Percentiles rank a stretch among this genome's conserved stretches.
These are phyloP conservation scores for Candolleomyces aberdarensis DNA, from an alignment of 768 basidiomycete genomes.

Conservation along the genomic window DNA sequence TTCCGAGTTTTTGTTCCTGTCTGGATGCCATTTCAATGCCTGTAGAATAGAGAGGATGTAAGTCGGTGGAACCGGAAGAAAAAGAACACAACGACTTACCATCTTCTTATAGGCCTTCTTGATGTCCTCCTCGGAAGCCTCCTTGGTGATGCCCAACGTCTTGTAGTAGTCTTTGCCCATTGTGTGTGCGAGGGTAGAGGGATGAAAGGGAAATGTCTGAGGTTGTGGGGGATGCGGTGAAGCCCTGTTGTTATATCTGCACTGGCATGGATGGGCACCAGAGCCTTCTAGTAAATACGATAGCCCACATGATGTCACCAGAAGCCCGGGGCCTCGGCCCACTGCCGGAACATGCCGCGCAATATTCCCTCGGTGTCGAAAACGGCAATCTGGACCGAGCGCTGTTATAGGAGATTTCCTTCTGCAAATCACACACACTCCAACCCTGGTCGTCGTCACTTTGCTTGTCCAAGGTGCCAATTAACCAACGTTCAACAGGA, in stretches of 20 bases:
- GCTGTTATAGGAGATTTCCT: no score
- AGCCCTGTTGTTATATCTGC: constrained; percentile 13
- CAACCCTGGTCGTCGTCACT: no score
- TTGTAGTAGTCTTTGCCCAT: constrained; percentile 94
- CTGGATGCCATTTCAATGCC: constrained; percentile 96
- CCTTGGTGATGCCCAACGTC: constrained; percentile 67
- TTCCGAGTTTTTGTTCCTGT: constrained; percentile 83
- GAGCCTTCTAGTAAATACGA: constrained; percentile 22
- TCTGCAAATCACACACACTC: no score
- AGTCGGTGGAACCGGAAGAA: neutral
- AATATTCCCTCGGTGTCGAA: no score
- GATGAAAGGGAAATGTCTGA: neutral
- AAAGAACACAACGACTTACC: constrained; percentile 35
- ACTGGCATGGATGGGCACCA: constrained; percentile 7
- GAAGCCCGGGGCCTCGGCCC: no score
- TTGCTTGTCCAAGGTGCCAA: no score
- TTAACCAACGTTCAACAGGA: no score
- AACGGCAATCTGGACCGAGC: no score
- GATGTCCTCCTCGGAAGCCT: constrained; percentile 80
- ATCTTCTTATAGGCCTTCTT: constrained; percentile 97
- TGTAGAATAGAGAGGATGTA: constrained; percentile 12
- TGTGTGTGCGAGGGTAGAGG: constrained; percentile 3
- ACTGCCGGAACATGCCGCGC: no score
- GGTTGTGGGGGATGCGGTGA: constrained; percentile 5
- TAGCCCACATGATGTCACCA: constrained; percentile 26